These are phyloP conservation scores for Coniferiporia sulphurascens DNA, from an alignment of 1,284 basidiomycete genomes.

Conservation along the genomic window DNA sequence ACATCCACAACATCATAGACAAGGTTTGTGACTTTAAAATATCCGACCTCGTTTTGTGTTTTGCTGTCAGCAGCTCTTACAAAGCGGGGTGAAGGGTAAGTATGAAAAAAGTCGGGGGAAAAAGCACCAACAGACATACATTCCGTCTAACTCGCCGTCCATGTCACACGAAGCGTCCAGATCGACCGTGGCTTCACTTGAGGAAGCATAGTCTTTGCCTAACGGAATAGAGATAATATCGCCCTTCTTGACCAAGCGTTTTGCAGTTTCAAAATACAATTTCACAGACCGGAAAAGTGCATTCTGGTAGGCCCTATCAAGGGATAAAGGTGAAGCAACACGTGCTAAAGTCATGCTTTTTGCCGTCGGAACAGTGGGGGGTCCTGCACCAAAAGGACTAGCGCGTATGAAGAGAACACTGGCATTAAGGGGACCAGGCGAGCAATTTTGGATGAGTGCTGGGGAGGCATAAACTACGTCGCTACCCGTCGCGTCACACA, in stretches of 20 bases:
- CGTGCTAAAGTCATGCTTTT: constrained; percentile 74
- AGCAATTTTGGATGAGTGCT: constrained; percentile 1
- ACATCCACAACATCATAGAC: constrained; percentile 54
- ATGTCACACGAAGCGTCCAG: constrained; percentile 31
- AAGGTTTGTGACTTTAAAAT: constrained; percentile 79
- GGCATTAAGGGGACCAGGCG: background rate
- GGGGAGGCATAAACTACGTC: constrained; percentile 46
- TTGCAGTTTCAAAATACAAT: constrained; percentile 54
- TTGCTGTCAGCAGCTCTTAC: too few relatives aligned
- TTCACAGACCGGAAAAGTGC: constrained; percentile 69
- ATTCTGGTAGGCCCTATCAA: constrained; percentile 69
- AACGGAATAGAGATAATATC: constrained; percentile 79
- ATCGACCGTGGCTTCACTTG: constrained; percentile 23
- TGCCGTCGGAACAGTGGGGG: constrained; percentile 69
- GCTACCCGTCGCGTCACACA: constrained; percentile 27
- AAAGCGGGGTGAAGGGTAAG: too few relatives aligned
- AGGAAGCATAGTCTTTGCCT: constrained; percentile 45
- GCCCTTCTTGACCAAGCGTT: constrained; percentile 69
- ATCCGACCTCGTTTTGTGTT: constrained; percentile 43
- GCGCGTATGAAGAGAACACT: constrained; percentile 35
- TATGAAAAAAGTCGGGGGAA: background rate
- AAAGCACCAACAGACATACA: constrained; percentile 6
- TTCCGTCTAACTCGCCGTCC: constrained; percentile 22
- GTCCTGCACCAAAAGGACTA: constrained; percentile 50
- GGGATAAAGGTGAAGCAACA: constrained; percentile 77